phyloP scores from a whole-genome alignment of 139 green algal species.

The Auxenochlorella protothecoides region DNA sequence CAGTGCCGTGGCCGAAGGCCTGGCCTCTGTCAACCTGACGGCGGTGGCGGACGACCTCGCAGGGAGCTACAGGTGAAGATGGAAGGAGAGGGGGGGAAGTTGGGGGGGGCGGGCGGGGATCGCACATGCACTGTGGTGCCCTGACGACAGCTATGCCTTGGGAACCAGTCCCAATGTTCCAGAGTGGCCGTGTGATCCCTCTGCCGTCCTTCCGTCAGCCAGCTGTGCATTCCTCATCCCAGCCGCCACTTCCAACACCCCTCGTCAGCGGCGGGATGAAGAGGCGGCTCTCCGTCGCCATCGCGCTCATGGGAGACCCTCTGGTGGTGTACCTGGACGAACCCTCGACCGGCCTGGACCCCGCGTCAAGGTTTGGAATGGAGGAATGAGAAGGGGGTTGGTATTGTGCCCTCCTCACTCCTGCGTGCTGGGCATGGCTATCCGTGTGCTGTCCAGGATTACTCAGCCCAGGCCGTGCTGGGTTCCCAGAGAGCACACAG shows the following conservation, averaged over 20 bases:
- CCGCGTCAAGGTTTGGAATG: conserved; percentile 19
- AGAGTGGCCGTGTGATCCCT: no score
- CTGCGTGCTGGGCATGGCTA: no score
- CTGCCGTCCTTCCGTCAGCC: no score
- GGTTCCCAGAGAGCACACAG: no score
- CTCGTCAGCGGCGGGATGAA: conserved; percentile 37
- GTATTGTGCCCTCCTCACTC: no score
- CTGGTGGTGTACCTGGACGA: conserved; percentile 63
- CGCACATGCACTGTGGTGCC: background rate
- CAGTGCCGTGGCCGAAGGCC: conserved; percentile 29
- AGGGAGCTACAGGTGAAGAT: conserved; percentile 8
- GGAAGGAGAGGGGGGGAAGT: background rate
- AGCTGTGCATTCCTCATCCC: no score
- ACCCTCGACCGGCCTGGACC: conserved; percentile 53
- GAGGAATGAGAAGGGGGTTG: no score
- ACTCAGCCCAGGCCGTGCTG: no score
- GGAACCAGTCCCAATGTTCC: no score
- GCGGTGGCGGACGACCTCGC: conserved; percentile 17
- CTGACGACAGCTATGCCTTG: no score
- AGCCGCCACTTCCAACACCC: no score
- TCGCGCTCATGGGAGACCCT: conserved; percentile 36
- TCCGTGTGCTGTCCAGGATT: no score
- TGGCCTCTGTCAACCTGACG: conserved; percentile 49
- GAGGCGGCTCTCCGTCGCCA: conserved; percentile 40
- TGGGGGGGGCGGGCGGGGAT: background rate